Evolutionary conservation across 495 filamentous ascomycete genomes (phyloP).

Genomic region (Trichoderma reesei): DNA sequence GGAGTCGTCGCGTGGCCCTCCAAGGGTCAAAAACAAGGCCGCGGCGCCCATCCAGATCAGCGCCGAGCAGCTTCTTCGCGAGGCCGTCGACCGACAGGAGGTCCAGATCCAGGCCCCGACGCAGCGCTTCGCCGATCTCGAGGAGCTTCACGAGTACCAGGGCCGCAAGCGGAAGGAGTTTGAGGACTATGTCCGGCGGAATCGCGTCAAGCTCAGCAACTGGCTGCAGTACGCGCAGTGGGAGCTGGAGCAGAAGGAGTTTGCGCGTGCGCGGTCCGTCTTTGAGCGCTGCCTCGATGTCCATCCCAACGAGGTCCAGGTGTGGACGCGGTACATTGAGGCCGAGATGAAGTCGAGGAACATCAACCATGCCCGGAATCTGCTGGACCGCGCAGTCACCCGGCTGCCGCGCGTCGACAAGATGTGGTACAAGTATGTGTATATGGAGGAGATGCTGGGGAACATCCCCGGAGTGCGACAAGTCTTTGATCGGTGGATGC

Average conservation of each 20-base stretch:
- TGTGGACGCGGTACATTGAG: slow-evolving; percentile 81
- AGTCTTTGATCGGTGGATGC: slow-evolving; percentile 97
- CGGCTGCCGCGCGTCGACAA: slow-evolving; percentile 87
- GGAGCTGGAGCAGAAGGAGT: slow-evolving; percentile 98
- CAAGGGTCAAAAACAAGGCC: slow-evolving; percentile 96
- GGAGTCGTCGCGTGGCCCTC: slow-evolving; percentile 90
- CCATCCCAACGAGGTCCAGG: slow-evolving; percentile 51
- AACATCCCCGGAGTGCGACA: slow-evolving; percentile 89
- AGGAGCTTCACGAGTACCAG: slow-evolving; percentile 97
- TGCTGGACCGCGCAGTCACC: slow-evolving; percentile 89
- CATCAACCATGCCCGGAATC: slow-evolving; percentile 93
- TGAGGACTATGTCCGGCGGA: slow-evolving; percentile 94
- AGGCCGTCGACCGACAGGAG: slow-evolving; percentile 97
- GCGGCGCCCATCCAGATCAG: slow-evolving; percentile 80
- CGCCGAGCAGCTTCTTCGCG: slow-evolving; percentile 93
- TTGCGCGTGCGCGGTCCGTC: slow-evolving; percentile 85
- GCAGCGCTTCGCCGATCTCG: slow-evolving; percentile 89
- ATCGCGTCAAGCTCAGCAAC: slow-evolving; percentile 93
- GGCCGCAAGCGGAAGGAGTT: slow-evolving; percentile 93
- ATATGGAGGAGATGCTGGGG: slow-evolving; percentile 94
- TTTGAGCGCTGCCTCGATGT: slow-evolving; percentile 96
- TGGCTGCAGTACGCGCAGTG: slow-evolving; percentile 97
- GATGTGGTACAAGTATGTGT: slow-evolving; percentile 98
- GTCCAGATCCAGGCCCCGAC: slow-evolving; percentile 78
- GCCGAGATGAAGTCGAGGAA: slow-evolving; percentile 93